phyloP scores from a whole-genome alignment of 78 protist genomes.

The Tieghemostelium lacteum region DNA sequence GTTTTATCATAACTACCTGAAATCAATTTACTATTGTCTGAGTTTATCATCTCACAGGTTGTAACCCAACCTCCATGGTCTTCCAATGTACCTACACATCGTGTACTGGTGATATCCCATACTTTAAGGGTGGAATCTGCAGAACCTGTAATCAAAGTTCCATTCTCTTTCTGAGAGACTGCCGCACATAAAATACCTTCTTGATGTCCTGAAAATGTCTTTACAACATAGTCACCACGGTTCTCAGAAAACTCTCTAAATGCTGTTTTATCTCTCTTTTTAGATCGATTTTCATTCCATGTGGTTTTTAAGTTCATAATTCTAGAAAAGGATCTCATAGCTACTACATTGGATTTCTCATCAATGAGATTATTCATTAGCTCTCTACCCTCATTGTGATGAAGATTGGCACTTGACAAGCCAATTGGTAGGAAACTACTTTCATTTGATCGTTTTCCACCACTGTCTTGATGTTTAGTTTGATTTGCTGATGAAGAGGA shows the following conservation, averaged over 20 bases:
- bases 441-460: constrained; percentile 13
- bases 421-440: constrained; percentile 51
- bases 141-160: constrained; percentile 33
- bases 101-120: constrained; percentile 60
- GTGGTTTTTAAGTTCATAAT: constrained; percentile 58
- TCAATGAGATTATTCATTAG: constrained; percentile 52
- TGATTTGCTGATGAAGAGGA: background rate
- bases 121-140: constrained; percentile 80
- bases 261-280: constrained; percentile 11
- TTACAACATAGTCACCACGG: constrained; percentile 71
- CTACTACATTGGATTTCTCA: constrained; percentile 50
- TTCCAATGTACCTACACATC: constrained; percentile 39
- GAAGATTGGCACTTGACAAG: background rate
- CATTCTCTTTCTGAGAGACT: background rate
- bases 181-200: constrained; percentile 75
- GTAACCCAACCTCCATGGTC: constrained; percentile 84
- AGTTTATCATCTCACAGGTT: background rate
- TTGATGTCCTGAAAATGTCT: constrained; percentile 55
- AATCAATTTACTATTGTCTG: constrained; percentile 28
- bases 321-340: constrained; percentile 17
- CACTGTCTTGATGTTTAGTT: background rate
- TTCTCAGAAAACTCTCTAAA: constrained; percentile 60
- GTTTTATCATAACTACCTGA: constrained; percentile 77
- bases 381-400: constrained; percentile 26
- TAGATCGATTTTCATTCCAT: constrained; percentile 46